These are phyloP conservation scores for Viola odorata DNA, from an alignment of 345 rosid species.

Conservation along the genomic window DNA sequence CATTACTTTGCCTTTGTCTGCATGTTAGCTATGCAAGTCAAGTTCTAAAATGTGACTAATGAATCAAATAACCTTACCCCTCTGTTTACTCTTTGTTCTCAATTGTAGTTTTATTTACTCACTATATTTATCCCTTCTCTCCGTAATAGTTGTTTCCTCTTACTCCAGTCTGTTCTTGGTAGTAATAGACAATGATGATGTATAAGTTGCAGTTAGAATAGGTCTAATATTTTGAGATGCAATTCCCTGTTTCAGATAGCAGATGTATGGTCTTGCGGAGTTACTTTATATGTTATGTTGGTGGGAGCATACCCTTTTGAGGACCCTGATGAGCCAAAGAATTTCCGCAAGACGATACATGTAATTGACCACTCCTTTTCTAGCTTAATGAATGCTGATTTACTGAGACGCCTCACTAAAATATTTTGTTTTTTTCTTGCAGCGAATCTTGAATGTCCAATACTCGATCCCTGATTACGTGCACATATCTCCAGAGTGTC, in stretches of 20 bases:
- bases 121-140: too few species aligned
- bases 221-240: conserved; percentile 2
- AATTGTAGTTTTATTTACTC: too few species aligned
- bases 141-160: too few species aligned
- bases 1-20: neutral
- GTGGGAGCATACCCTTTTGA: conserved; percentile 99
- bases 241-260: conserved; percentile 55
- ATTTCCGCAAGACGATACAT: conserved; percentile 84
- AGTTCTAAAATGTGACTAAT: too few species aligned
- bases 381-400: neutral
- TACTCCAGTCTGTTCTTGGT: too few species aligned
- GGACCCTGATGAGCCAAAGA: conserved; percentile 96
- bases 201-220: neutral
- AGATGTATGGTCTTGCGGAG: conserved; percentile 99
- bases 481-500: conserved; percentile 89
- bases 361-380: conserved; percentile 33
- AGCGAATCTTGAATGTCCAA: conserved; percentile 94
- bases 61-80: too few species aligned
- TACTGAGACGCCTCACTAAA: conserved; percentile 7
- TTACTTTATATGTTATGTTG: conserved; percentile 90
- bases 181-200: too few species aligned
- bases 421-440: conserved; percentile 20
- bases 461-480: conserved; percentile 93
- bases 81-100: too few species aligned
- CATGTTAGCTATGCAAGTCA: too few species aligned